Evolutionary conservation across 805 yeast species (phyloP), one percentile per base, ranked within the genome.

Genomic region (Pichia exigua): DNA sequence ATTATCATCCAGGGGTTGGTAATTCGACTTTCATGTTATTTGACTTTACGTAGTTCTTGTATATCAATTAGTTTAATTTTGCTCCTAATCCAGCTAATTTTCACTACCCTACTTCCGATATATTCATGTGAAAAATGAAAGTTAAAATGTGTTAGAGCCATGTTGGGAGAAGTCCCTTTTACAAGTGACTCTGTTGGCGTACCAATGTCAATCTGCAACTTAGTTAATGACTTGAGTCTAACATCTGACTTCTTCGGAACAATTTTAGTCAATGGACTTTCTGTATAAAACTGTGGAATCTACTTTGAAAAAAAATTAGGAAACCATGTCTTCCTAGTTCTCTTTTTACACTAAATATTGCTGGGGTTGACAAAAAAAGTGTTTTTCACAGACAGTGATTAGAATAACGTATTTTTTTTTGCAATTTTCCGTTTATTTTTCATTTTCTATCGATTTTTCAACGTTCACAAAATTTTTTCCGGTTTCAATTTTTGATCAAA

Each of bases 1-100:
- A 49, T 65, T 79, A 51, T 74, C 82, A 3, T 66, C 71, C 35
- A 73, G 78, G 56, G 83, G 82, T 4, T 78, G 82, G 82, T 78
- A 65, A 38, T 43, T 20, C 5, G 26, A 7, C 26, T 24, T 7
- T 24, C 7, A 24, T 24, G 26, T 24, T 24, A 24, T 5, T 24
- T 40, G 10, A 7, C 2, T 21, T 20, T 21, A 20, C n/a, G 39
- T n/a, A 35, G 7, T n/a, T 35, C 10, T 8, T 35, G 39, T 35
- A 35, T 35, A 35, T 7, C 7, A 5, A n/a, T 35, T 20, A n/a
- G 17, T 4, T 15, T 30, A 30, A 30, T 28, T 11, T 3, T 15
- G 12, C 7, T 30, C n/a, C 12, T 30, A 7, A 15, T 30, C n/a
- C 12, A 12, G 3, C 13, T 13, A n/a, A 30, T 21, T 21, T 21